phyloP scores from a whole-genome alignment of 2,329 filamentous ascomycete genomes.

The Venturiaceae sp. region DNA sequence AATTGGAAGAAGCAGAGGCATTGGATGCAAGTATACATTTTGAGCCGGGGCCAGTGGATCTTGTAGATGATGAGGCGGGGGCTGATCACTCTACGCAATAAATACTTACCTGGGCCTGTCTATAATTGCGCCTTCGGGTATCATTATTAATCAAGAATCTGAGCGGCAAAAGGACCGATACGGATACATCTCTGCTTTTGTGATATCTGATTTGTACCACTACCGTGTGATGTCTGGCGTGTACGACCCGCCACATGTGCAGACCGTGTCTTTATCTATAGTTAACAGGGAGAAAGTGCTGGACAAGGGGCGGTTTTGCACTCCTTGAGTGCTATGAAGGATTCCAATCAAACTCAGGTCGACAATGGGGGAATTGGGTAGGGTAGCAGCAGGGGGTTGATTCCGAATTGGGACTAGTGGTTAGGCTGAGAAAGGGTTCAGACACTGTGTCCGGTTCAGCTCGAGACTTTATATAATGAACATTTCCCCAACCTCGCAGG shows the following conservation, averaged over 20 bases:
- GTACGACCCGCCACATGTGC: background rate
- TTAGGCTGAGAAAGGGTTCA: background rate
- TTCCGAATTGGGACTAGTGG: too few species aligned
- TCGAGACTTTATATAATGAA: background rate
- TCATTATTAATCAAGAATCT: background rate
- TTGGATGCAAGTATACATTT: background rate
- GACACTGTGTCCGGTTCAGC: background rate
- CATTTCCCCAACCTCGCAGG: background rate
- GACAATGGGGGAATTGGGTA: background rate
- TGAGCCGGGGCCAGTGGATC: background rate
- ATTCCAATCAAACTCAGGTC: background rate
- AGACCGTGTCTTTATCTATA: background rate
- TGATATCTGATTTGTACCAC: too few species aligned
- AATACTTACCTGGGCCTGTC: too few species aligned
- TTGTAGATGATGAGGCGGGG: conserved; percentile 6
- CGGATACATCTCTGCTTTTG: too few species aligned
- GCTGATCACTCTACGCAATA: background rate
- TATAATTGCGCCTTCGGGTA: too few species aligned
- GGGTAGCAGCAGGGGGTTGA: background rate
- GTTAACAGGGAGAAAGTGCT: background rate
- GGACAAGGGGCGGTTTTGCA: background rate
- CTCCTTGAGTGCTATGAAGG: background rate
- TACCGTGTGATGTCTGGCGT: background rate
- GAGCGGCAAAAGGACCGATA: too few species aligned
- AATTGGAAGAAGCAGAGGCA: conserved; percentile 17